A percentile compares a stretch with the other conserved stretches of the same genome.
phyloP scores from a whole-genome alignment of 2,329 filamentous ascomycete genomes.

The Hypoxylon sp. region DNA sequence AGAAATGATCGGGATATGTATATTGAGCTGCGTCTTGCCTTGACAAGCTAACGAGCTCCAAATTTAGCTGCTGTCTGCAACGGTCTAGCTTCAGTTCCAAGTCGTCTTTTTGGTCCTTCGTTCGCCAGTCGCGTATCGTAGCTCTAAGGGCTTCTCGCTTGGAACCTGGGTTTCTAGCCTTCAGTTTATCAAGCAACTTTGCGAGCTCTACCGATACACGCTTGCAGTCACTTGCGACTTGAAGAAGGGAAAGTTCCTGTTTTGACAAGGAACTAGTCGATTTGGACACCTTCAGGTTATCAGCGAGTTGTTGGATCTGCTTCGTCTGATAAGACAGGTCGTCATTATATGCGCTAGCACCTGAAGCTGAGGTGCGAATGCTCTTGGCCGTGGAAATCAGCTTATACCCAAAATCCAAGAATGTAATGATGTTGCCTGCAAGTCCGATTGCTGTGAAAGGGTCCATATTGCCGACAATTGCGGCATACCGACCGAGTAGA shows the following conservation, averaged over 20 bases:
- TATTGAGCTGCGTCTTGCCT: conserved; percentile 14
- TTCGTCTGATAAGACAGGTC: conserved; percentile 8
- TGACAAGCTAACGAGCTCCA: conserved; percentile 23
- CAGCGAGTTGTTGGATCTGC: conserved; percentile 19
- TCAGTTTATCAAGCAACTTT: conserved; percentile 44
- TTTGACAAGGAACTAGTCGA: conserved; percentile 9
- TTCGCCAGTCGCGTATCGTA: conserved; percentile 15
- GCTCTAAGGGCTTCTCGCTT: conserved; percentile 29
- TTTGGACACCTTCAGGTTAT: conserved; percentile 2
- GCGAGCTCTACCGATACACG: conserved; percentile 27
- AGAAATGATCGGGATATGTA: neutral
- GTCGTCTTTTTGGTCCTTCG: conserved; percentile 18
- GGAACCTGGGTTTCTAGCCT: conserved; percentile 40
- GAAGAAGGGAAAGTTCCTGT: conserved; percentile 17
- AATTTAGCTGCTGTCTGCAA: conserved; percentile 29
- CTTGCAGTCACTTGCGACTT: conserved; percentile 18
- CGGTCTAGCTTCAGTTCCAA: conserved; percentile 25
- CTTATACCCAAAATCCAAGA: conserved; percentile 39
- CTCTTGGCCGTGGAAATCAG: conserved; percentile 20
- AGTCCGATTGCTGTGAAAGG: conserved; percentile 37
- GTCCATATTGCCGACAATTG: conserved; percentile 28
- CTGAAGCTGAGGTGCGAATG: conserved; percentile 21
- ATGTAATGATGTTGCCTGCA: conserved; percentile 35
- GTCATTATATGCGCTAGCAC: conserved; percentile 17
- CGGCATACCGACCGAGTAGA: neutral